Conservation (phyloP, 257 asterid genomes). For the Fraxinus anomala region DNA sequence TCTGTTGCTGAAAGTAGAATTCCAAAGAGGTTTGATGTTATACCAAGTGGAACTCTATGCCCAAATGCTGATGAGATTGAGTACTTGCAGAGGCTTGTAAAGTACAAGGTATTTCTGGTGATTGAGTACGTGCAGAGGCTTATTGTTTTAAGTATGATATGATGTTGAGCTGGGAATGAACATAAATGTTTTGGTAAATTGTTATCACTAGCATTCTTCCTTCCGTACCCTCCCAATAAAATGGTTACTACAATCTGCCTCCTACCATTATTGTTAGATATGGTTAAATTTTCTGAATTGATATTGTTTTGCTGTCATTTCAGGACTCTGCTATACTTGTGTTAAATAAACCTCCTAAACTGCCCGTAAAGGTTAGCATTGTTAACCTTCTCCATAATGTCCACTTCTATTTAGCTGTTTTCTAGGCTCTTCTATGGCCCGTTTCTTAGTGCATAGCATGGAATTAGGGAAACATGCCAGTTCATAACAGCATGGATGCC, state of each 20-base stretch:
- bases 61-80: slow-evolving; percentile 97
- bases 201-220: neutral
- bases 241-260: neutral
- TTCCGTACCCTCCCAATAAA: neutral
- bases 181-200: neutral
- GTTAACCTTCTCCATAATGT: neutral
- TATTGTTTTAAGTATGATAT: slow-evolving; percentile 26
- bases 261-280: neutral
- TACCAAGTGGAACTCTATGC: slow-evolving; percentile 76
- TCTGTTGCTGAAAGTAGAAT: slow-evolving; percentile 72
- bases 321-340: slow-evolving; percentile 91
- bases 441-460: slow-evolving; percentile 25
- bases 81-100: slow-evolving; percentile 78
- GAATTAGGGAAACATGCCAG: slow-evolving; percentile 65
- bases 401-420: slow-evolving; percentile 10
- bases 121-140: slow-evolving; percentile 70
- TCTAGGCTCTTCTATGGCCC: slow-evolving; percentile 1
- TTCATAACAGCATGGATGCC: slow-evolving; percentile 98
- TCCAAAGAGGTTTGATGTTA: slow-evolving; percentile 80
- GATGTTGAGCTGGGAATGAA: neutral
- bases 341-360: slow-evolving; percentile 90
- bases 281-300: neutral
- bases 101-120: slow-evolving; percentile 64
- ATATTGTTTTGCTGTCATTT: slow-evolving; percentile 20
- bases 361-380: slow-evolving; percentile 79